A percentile compares a stretch with the other conserved stretches of the same genome.
phyloP scores from a whole-genome alignment of 2,329 filamentous ascomycete species.

The Ramularia endophylla region DNA sequence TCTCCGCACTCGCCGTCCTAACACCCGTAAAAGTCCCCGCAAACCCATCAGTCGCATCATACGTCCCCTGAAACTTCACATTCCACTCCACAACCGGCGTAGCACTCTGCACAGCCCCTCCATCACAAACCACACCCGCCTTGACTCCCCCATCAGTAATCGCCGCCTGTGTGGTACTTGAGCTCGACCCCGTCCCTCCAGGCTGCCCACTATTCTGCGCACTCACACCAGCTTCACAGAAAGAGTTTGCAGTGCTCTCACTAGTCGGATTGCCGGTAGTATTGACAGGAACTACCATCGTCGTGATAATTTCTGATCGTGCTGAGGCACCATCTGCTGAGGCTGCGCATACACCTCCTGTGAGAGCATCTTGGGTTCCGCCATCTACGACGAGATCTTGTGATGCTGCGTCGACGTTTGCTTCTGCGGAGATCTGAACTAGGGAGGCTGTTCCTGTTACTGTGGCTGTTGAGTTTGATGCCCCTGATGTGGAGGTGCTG shows the following conservation, averaged over 20 bases:
- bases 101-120: not conserved
- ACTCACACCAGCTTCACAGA: constrained; percentile 12
- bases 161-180: constrained; percentile 5
- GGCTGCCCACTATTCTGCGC: constrained; percentile 4
- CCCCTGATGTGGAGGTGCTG: constrained; percentile 9
- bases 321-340: constrained; percentile 9
- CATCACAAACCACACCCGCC: constrained; percentile 9
- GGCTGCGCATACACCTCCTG: constrained; percentile 10
- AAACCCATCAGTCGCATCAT: constrained; percentile 4
- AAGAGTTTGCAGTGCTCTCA: constrained; percentile 3
- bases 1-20: constrained; percentile 6
- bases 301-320: constrained; percentile 4
- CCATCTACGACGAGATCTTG: constrained; percentile 2
- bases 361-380: constrained; percentile 7
- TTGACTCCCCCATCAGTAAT: constrained; percentile 8
- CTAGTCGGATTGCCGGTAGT: constrained; percentile 4
- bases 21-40: constrained; percentile 4
- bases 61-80: constrained; percentile 3
- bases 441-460: constrained; percentile 5
- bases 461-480: constrained; percentile 9
- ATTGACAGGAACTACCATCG: constrained; percentile 7
- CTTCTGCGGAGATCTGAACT: constrained; percentile 3
- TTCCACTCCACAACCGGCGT: not conserved
- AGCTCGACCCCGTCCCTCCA: constrained; percentile 5
- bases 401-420: constrained; percentile 5